Conservation (phyloP, 257 asterid genomes). For the Catharanthus roseus region DNA sequence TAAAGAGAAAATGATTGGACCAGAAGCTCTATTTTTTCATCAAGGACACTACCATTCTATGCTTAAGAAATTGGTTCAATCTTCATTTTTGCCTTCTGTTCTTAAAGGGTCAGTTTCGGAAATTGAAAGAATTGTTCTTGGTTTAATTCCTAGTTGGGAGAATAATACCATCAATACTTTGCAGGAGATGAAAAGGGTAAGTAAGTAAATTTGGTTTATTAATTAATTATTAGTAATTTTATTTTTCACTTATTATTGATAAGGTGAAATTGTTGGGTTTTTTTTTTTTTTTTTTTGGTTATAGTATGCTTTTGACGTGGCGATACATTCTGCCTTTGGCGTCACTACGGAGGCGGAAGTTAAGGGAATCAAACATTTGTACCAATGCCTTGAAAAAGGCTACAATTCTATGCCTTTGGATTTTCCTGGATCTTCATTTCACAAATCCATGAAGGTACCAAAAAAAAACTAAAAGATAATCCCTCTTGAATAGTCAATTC, state of each 20-base stretch:
- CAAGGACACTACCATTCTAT: conserved; percentile 49
- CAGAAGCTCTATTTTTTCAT: conserved; percentile 63
- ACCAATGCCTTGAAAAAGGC: conserved; percentile 49
- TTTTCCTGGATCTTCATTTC: conserved; percentile 52
- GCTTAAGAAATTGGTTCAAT: conserved; percentile 48
- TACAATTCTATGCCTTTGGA: conserved; percentile 69
- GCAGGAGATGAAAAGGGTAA: conserved; percentile 57
- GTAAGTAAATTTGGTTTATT: conserved; percentile 14
- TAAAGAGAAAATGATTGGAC: conserved; percentile 58
- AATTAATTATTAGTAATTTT: too few relatives aligned
- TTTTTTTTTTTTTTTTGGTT: not conserved
- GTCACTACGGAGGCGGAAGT: conserved; percentile 32
- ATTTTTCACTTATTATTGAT: too few relatives aligned
- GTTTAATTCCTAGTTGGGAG: conserved; percentile 42
- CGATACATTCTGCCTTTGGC: conserved; percentile 52
- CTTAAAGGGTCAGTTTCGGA: conserved; percentile 31
- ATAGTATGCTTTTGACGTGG: conserved; percentile 77
- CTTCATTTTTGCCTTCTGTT: conserved; percentile 44
- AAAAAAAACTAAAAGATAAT: too few relatives aligned
- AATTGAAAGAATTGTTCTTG: conserved; percentile 37
- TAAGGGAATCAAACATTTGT: conserved; percentile 35
- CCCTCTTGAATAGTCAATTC: not conserved
- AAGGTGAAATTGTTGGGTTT: not conserved
- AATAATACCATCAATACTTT: conserved; percentile 30
- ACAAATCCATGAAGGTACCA: conserved; percentile 56